Conservation (phyloP, 495 filamentous ascomycete genomes). For the Chaetomium cochliodes region DNA sequence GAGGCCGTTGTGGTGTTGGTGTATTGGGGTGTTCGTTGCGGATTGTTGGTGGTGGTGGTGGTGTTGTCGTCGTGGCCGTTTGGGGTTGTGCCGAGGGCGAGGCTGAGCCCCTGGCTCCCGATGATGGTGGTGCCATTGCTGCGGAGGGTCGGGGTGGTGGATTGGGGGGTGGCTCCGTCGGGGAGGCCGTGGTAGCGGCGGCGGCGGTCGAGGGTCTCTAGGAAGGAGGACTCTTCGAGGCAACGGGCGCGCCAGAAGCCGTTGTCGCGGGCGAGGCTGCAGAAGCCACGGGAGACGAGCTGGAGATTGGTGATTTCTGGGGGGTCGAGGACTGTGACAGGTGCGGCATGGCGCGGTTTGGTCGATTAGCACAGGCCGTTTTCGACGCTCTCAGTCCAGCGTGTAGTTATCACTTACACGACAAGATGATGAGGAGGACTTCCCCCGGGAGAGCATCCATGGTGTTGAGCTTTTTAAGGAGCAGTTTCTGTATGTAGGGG, state of each 20-base stretch:
- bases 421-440: constrained; percentile 60
- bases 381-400: background rate
- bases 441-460: constrained; percentile 61
- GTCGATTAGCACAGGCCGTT: background rate
- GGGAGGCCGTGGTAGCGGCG: constrained; percentile 38
- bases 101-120: background rate
- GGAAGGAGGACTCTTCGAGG: constrained; percentile 63
- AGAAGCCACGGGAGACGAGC: constrained; percentile 64
- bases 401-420: constrained; percentile 53
- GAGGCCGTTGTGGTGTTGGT: background rate
- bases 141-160: background rate
- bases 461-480: background rate
- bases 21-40: background rate
- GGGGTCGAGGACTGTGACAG: constrained; percentile 61
- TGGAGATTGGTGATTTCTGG: constrained; percentile 69
- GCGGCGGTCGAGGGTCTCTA: constrained; percentile 50
- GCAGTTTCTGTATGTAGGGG: too few species aligned
- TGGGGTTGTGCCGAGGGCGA: background rate
- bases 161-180: constrained; percentile 25
- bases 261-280: constrained; percentile 70
- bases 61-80: background rate
- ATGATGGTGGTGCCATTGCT: background rate
- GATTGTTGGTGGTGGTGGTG: background rate
- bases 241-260: constrained; percentile 73
- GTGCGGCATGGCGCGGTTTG: constrained; percentile 3